Evolutionary conservation across 2,329 filamentous ascomycete species (phyloP).

Genomic region (Didymella keratinophila): DNA sequence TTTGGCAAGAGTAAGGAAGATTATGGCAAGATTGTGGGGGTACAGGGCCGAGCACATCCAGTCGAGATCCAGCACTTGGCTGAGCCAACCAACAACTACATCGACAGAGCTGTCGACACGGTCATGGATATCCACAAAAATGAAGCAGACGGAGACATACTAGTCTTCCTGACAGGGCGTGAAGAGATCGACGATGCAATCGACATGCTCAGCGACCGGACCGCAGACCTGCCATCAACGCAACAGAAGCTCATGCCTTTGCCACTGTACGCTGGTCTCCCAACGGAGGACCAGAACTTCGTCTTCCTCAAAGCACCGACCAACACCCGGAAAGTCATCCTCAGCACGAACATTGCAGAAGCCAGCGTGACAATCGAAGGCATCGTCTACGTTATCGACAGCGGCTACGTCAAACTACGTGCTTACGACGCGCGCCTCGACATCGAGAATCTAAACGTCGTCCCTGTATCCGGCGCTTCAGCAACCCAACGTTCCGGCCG

Average conservation of each 20-base stretch:
- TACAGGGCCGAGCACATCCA: constrained; percentile 87
- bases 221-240: constrained; percentile 67
- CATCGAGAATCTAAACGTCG: constrained; percentile 85
- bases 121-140: constrained; percentile 86
- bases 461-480: constrained; percentile 86
- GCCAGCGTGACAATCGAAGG: constrained; percentile 93
- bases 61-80: constrained; percentile 87
- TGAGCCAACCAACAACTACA: constrained; percentile 81
- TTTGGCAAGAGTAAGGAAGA: constrained; percentile 52
- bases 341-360: constrained; percentile 96
- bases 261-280: constrained; percentile 87
- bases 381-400: constrained; percentile 89
- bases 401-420: constrained; percentile 88
- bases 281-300: constrained; percentile 92
- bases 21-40: constrained; percentile 74
- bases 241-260: constrained; percentile 71
- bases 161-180: constrained; percentile 89
- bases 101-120: constrained; percentile 81
- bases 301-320: constrained; percentile 86
- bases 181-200: constrained; percentile 89
- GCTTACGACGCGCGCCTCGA: constrained; percentile 84
- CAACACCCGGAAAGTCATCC: constrained; percentile 87
- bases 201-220: constrained; percentile 78
- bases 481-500: constrained; percentile 91
- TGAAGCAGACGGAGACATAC: constrained; percentile 83